Conservation (phyloP, 2,329 filamentous ascomycete genomes). For the Xylariales sp. region DNA sequence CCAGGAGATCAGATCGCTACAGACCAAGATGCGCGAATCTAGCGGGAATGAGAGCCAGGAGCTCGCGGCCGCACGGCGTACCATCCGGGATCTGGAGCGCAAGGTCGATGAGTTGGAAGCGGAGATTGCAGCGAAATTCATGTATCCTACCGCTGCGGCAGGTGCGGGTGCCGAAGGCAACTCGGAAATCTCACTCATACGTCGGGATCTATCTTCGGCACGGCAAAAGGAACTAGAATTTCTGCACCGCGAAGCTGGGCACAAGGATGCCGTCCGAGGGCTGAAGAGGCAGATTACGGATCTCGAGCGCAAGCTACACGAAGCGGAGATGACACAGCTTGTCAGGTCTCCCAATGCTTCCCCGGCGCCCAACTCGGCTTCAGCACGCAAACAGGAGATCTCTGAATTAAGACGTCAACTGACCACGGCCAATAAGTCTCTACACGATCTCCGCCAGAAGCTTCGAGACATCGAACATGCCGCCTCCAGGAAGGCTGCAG, state of each 20-base stretch:
- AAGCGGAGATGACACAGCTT: constrained; percentile 40
- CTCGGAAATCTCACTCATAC: constrained; percentile 55
- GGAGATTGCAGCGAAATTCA: constrained; percentile 31
- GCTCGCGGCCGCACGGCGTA: constrained; percentile 54
- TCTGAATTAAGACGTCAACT: constrained; percentile 37
- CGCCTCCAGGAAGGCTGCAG: constrained; percentile 13
- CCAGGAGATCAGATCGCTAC: constrained; percentile 49
- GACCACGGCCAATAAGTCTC: constrained; percentile 24
- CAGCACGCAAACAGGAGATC: constrained; percentile 52
- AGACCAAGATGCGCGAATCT: constrained; percentile 39
- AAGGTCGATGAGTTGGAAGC: constrained; percentile 52
- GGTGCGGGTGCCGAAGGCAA: constrained; percentile 31
- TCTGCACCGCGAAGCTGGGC: constrained; percentile 59
- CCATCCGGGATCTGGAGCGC: constrained; percentile 60
- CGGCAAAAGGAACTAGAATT: constrained; percentile 63
- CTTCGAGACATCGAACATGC: constrained; percentile 45
- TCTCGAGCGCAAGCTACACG: constrained; percentile 63
- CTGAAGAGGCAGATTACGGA: constrained; percentile 63
- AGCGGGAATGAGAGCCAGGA: constrained; percentile 48
- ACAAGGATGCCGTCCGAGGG: constrained; percentile 57
- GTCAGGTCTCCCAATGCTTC: constrained; percentile 21
- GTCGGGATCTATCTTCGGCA: constrained; percentile 57
- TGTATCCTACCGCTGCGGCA: constrained; percentile 26
- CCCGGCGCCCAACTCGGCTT: constrained; percentile 45
- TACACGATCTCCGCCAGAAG: constrained; percentile 48